Evolutionary conservation across 2,329 filamentous ascomycete genomes (phyloP), one percentile per base, ranked within the genome.

Genomic region (Ampelomyces quisqualis): DNA sequence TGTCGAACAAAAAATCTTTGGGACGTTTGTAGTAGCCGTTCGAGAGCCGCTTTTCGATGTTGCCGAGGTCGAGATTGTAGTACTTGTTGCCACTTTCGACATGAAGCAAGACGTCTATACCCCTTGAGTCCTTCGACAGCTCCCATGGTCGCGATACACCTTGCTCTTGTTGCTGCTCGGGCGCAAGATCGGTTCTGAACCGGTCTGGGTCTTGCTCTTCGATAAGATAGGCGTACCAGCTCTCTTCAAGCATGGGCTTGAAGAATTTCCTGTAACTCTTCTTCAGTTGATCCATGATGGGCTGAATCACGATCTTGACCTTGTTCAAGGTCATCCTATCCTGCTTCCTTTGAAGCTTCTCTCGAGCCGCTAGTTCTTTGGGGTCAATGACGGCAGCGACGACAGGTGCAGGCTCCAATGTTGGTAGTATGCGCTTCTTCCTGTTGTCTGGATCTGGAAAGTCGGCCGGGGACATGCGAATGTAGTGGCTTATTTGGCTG

Each of bases 231-330:
- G 82, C 77, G 44, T 94, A 89, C 50, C 84, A 79, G 8, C 71
- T 68, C 36, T 88, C 83, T 2, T 88, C 81, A 46, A 98, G 85
- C 6, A 64, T 81, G 1, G 88, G 85, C 40, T 83, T 82, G 46
- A 90, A 80, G 70, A 97, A 97, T 54, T 89, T 89, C 64, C 85
- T 88, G 71, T 95, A 95, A 64, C 86, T 90, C 47, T 78, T 77
- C 67, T 95, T 93, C 63, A 98, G 88, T 69, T 96, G 89, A 55
- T 98, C 91, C 90, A 98, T 96, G 54, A 97, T 88, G 2, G 88
- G 89, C 67, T 96, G 90, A 39, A 98, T 82, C 38, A 85, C 77
- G 26, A 95, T 83, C 73, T 97, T 98, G 51, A 98, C 74, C 43
- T 85, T 74, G 64, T 97, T 96, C 38, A 97, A 77, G 8, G 85